These are phyloP conservation scores for Mycena belliarum DNA, from an alignment of 768 basidiomycete species.

Conservation along the genomic window DNA sequence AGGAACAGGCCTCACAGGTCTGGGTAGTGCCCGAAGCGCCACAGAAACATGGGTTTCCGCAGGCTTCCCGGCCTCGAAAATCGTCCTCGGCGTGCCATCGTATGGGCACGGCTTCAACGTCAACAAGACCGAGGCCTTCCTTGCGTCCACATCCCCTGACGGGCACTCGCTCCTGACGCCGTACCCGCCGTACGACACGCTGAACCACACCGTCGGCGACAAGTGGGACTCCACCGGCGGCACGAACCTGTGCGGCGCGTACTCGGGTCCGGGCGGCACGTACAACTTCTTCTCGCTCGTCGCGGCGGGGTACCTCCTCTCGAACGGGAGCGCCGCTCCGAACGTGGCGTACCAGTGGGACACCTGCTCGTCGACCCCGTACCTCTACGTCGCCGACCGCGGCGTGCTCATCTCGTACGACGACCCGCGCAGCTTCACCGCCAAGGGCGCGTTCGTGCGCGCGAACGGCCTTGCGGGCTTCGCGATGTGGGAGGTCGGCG, in stretches of 20 bases:
- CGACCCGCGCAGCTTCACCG: constrained; percentile 42
- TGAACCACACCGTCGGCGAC: constrained; percentile 56
- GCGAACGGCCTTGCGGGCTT: constrained; percentile 57
- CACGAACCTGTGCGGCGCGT: constrained; percentile 57
- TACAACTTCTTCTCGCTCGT: constrained; percentile 71
- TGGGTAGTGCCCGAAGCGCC: constrained; percentile 75
- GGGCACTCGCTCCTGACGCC: constrained; percentile 33
- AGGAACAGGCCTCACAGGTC: constrained; percentile 42
- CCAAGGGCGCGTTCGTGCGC: constrained; percentile 62
- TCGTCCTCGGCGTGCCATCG: constrained; percentile 80
- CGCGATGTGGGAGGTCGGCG: constrained; percentile 72
- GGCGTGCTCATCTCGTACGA: constrained; percentile 51
- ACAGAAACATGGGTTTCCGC: constrained; percentile 73
- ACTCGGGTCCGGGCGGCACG: constrained; percentile 50
- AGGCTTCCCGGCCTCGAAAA: constrained; percentile 65
- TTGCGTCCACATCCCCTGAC: constrained; percentile 24
- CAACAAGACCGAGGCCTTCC: constrained; percentile 42
- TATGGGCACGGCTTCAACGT: constrained; percentile 84
- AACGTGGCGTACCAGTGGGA: constrained; percentile 60
- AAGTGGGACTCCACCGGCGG: constrained; percentile 59
- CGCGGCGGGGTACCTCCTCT: constrained; percentile 51
- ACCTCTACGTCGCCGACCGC: constrained; percentile 50
- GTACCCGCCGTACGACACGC: constrained; percentile 56
- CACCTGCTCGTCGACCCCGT: constrained; percentile 62
- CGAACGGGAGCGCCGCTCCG: constrained; percentile 45